A percentile compares a stretch with the other conserved stretches of the same genome.
phyloP scores from a whole-genome alignment of 2,329 filamentous ascomycete species.

The Fusarium sp. region DNA sequence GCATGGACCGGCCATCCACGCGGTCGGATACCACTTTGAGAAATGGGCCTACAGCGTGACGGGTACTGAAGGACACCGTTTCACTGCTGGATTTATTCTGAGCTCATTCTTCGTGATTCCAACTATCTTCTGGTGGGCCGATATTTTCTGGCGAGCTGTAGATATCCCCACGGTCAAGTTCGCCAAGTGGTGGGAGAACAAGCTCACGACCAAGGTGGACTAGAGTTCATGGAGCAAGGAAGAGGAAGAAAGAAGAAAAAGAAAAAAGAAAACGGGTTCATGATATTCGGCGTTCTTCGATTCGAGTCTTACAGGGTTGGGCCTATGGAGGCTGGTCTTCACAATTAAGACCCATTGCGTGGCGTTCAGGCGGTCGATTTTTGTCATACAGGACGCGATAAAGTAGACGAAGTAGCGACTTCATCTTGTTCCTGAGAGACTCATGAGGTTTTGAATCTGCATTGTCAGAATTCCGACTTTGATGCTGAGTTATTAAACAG shows the following conservation, averaged over 20 bases:
- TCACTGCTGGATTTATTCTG: conserved; percentile 60
- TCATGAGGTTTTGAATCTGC: background rate
- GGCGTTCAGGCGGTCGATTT: conserved; percentile 37
- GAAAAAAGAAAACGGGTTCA: conserved; percentile 1
- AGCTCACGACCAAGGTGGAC: conserved; percentile 51
- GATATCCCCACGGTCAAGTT: conserved; percentile 67
- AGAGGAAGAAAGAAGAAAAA: background rate
- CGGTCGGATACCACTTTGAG: conserved; percentile 63
- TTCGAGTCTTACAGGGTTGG: conserved; percentile 8
- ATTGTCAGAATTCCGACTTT: background rate
- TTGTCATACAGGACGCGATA: conserved; percentile 4
- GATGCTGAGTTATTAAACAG: conserved; percentile 2
- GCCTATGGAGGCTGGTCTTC: conserved; percentile 7
- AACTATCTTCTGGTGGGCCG: conserved; percentile 64
- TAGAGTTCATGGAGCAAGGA: conserved; percentile 8
- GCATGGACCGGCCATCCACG: conserved; percentile 67
- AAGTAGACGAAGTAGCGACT: background rate
- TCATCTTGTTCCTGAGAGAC: background rate
- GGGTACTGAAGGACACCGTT: conserved; percentile 58
- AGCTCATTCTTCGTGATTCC: conserved; percentile 62
- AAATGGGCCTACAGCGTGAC: conserved; percentile 60
- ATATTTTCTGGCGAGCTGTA: conserved; percentile 66
- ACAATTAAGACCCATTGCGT: background rate
- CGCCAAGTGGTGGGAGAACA: conserved; percentile 65
- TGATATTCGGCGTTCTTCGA: conserved; percentile 15